Evolutionary conservation across 179 eudicot species (phyloP), one percentile per base, ranked within the genome.

Genomic region (Spergularia azorica): DNA sequence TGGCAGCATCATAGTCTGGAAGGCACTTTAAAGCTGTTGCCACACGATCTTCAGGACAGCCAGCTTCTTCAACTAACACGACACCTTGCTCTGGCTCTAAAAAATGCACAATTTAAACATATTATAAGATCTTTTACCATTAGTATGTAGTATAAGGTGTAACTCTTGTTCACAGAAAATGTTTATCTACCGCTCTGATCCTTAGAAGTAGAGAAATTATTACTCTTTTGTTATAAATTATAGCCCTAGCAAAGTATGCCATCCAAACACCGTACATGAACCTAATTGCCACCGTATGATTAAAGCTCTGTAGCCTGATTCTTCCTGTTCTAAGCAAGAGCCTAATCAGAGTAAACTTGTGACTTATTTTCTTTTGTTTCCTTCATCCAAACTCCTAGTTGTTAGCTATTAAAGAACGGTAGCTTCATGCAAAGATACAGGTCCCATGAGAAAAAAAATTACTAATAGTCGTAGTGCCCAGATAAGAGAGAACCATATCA

Each of bases 21-120:
- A 95, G 97, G 83, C 90, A 90, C 41, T 82, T 80, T 50, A 86
- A 77, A 51, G 95, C 97, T 79, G 79, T 66, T 59, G 88, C 90
- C 67, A 95, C 97, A 62, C 94, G 95, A n/a, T 89, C 94, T 81
- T 86, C 91, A 65, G 97, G 81, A 78, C 82, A 86, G 68, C 88
- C 90, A 71, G 87, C 92, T 84, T 95, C 97, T 74, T 95, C 91
- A 63, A 95, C 79, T 67, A 75, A 67, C 77, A 82, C 80, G 56
- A 88, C 90, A 72, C 79, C 85, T 77, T 82, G 56, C 83, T 95
- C 97, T 15, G 88, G 88, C 72, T 88, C 99, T 95, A 71, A 12
- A 39, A 50, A 86, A 61, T 26, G 74, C 70, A 84, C 59, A 79
- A 46, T 50, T 65, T 18, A 75, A 63, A 78, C 69, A 70, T 73